Base-by-base conservation (phyloP, 1,284 basidiomycete genomes). In the Marasmius sp. region DNA sequence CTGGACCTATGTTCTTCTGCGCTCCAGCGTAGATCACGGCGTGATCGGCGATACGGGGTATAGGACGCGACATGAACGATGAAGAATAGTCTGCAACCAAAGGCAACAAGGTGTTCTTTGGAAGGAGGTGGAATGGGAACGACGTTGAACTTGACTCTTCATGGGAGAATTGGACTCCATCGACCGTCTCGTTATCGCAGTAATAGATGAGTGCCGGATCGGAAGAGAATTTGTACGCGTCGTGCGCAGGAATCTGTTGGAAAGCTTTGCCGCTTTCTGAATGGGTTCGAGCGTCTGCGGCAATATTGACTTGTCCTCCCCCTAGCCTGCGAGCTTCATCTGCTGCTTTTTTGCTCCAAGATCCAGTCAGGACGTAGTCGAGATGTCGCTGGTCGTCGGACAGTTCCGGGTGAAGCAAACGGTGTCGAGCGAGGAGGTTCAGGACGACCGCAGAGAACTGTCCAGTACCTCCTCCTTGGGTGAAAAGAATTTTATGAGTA, bases 181-280 rank as follows among this genome's bases (percentile, higher is more conserved):
- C 92, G 62, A 99, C 94, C 3, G 97, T 99, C 81, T 99, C 97
- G 80, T 99, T 99, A 75, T 98, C 97, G 84, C 97, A 99, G 79
- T 98, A 99, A 79, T 97, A 98, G 60, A 98, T 89, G 71, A 96
- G 86, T 9, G 93, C 96, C 1, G 97, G 91, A 71, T 88, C 82
- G 45, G 72, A 67, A 12, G 92, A 93, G 78, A 97, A 93, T n/a
- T 78, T 76, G 85, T 92, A 98, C 53, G 85, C 80, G 59, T 81
- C 78, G 70, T 87, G 85, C 12, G 86, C 78, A 11, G 96, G 95
- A 69, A 98, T 88, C 61, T 84, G 85, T 67, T 94, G 92, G 78
- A 92, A 98, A 0, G 84, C 79, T 76, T 88, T 85, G 67, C 82
- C 81, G 74, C 88, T 85, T 71, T 84, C 75, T 58, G 89, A 87